A percentile compares a stretch with the other conserved stretches of the same genome.
These are phyloP conservation scores for Diaporthe ampelina DNA, from an alignment of 2,329 filamentous ascomycete genomes.

Conservation along the genomic window DNA sequence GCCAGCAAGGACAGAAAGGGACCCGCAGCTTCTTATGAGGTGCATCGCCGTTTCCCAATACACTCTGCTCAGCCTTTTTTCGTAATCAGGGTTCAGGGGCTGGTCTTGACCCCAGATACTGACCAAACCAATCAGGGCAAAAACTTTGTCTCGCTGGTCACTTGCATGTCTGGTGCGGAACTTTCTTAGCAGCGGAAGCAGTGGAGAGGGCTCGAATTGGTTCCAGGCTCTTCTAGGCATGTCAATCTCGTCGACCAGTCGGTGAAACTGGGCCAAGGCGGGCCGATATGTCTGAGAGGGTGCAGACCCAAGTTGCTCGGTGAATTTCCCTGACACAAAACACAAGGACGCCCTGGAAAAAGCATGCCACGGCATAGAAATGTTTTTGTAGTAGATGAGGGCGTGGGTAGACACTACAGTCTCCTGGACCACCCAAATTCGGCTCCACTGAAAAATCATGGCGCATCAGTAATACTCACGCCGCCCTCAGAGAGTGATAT, in stretches of 20 bases:
- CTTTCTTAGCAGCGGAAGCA: conserved; percentile 13
- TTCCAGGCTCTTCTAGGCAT: conserved; percentile 7
- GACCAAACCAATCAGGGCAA: conserved; percentile 8
- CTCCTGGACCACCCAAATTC: conserved; percentile 31
- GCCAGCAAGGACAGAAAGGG: conserved; percentile 11
- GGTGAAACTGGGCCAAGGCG: not conserved
- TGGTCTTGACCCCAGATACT: conserved; percentile 11
- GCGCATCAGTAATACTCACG: not conserved
- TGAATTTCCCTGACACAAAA: not conserved
- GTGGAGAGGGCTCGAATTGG: conserved; percentile 4
- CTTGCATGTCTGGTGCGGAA: conserved; percentile 21
- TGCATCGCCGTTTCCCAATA: conserved; percentile 16
- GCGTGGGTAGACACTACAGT: conserved; percentile 18
- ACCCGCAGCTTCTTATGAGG: conserved; percentile 6
- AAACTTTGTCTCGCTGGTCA: conserved; percentile 29
- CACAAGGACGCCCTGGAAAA: conserved; percentile 11
- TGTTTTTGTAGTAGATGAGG: conserved; percentile 20
- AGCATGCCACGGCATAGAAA: conserved; percentile 31
- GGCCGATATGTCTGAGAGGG: conserved; percentile 13
- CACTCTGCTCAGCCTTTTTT: not conserved
- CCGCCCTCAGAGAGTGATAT: too few species aligned
- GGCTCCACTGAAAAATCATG: not conserved
- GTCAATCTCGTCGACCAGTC: conserved; percentile 24
- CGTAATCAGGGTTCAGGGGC: conserved; percentile 10
- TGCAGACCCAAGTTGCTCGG: conserved; percentile 9